Percentiles rank a stretch among this genome's conserved stretches.
Conservation (phyloP, 2,329 filamentous ascomycete genomes). For the Plectosphaerella plurivora region DNA sequence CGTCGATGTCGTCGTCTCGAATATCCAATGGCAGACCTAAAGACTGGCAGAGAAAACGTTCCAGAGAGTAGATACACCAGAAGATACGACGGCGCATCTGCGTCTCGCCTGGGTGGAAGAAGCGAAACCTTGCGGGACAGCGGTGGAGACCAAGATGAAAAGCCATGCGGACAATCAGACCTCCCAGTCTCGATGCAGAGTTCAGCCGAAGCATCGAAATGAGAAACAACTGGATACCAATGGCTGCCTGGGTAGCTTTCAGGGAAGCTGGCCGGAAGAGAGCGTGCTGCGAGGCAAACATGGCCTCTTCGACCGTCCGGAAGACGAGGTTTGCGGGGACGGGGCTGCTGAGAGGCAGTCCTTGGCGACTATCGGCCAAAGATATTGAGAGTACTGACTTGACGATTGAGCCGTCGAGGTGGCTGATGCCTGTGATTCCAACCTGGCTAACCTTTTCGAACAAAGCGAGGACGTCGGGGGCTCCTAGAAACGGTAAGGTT, state of each 20-base stretch:
- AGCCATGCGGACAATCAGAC: constrained; percentile 48
- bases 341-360: constrained; percentile 14
- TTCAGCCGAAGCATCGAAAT: constrained; percentile 53
- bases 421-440: constrained; percentile 21
- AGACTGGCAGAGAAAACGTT: constrained; percentile 51
- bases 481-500: constrained; percentile 51
- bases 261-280: constrained; percentile 43
- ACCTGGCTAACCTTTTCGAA: constrained; percentile 37
- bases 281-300: constrained; percentile 41
- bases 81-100: constrained; percentile 48
- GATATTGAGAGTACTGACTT: constrained; percentile 49
- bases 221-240: constrained; percentile 50
- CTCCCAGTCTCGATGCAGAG: constrained; percentile 51
- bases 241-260: constrained; percentile 41
- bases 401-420: constrained; percentile 35
- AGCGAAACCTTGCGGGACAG: constrained; percentile 47
- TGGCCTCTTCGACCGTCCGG: constrained; percentile 41
- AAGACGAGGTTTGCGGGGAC: constrained; percentile 42
- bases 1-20: constrained; percentile 53
- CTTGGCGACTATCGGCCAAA: constrained; percentile 46
- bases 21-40: constrained; percentile 51
- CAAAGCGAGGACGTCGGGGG: constrained; percentile 40
- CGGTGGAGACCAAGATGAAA: constrained; percentile 56
- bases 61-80: constrained; percentile 52
- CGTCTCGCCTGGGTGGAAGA: constrained; percentile 41